phyloP scores from a whole-genome alignment of 2,329 filamentous ascomycete genomes.

The Monosporascus sp. region DNA sequence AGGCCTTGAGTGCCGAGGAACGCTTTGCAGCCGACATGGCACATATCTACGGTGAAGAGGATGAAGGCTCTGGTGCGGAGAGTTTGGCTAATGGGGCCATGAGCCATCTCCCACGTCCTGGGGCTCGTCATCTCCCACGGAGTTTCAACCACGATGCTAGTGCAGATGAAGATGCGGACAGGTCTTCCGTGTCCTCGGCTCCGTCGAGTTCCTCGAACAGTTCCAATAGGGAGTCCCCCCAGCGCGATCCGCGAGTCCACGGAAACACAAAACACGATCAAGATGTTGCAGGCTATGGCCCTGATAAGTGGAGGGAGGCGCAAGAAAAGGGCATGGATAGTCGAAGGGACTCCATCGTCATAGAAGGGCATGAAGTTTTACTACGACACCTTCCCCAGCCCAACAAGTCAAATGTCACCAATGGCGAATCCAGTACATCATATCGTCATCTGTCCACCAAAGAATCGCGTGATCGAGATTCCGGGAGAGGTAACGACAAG shows the following conservation, averaged over 20 bases:
- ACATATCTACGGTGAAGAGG: conserved; percentile 52
- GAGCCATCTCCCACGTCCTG: conserved; percentile 7
- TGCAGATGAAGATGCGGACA: conserved; percentile 9
- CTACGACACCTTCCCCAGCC: conserved; percentile 34
- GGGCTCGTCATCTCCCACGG: conserved; percentile 5
- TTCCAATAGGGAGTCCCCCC: conserved; percentile 29
- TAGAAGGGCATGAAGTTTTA: conserved; percentile 67
- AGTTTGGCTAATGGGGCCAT: conserved; percentile 13
- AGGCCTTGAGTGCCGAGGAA: conserved; percentile 55
- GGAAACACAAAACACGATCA: conserved; percentile 58
- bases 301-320: conserved; percentile 68
- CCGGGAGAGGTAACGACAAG: conserved; percentile 34
- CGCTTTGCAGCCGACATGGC: conserved; percentile 56
- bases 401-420: background rate
- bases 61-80: conserved; percentile 19
- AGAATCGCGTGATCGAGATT: conserved; percentile 27
- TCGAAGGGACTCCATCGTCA: conserved; percentile 66
- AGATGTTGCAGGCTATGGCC: conserved; percentile 73
- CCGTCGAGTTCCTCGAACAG: conserved; percentile 11
- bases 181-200: conserved; percentile 10
- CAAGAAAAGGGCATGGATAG: conserved; percentile 54
- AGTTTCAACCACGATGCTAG: conserved; percentile 26
- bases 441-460: conserved; percentile 19
- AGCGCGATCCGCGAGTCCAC: conserved; percentile 49
- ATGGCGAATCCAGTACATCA: conserved; percentile 2